Evolutionary conservation across 2,329 filamentous ascomycete genomes (phyloP), one percentile per base, ranked within the genome.

Genomic region (Gliomastix tumulicola): DNA sequence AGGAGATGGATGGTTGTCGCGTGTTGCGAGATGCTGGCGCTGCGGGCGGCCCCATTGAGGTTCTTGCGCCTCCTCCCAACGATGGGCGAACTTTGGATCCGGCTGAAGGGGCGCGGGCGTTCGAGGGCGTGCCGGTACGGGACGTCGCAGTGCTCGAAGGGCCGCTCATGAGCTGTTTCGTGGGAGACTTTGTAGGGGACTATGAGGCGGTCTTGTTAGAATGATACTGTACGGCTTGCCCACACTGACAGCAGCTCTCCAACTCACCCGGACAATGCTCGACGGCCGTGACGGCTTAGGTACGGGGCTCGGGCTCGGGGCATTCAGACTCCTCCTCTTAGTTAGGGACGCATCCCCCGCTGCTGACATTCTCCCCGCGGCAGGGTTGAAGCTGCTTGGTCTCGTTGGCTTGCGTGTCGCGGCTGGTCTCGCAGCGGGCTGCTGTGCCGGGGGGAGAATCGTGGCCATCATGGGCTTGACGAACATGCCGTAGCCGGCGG

Each of bases 121-220:
- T 78, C 28, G 79, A 74, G 2, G 83, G 79, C 3, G 80, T 85
- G 27, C 63, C 73, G 11, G 79, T 85, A 48, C 81, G 68, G 28
- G 82, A 82, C 2, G 69, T 74, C 3, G 70, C 64, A 6, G 70
- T 57, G 46, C 74, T 80, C 2, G 79, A 74, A 3, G 78, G 68
- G 25, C 59, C 68, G 41, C 58, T 59, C 32, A n/a, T n/a, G n/a
- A 84, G 57, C 48, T 85, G 82, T 53, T 92, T 92, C 4, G 82
- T 86, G 3, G 86, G 86, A 2, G 84, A 89, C 50, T 86, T 89
- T 1, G 76, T 81, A 3, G 86, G 84, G 40, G 82, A 88, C 79
- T 88, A 7, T 5, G 25, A 38, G 21, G 9, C 9, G 47, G 28
- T 28, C 18, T 20, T 13, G 12, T 13, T 21, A 34, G 18, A 9